Percentiles rank a stretch among this genome's conserved stretches.
Conservation (phyloP, 2,329 filamentous ascomycete species). For the Aspergillus sp. region DNA sequence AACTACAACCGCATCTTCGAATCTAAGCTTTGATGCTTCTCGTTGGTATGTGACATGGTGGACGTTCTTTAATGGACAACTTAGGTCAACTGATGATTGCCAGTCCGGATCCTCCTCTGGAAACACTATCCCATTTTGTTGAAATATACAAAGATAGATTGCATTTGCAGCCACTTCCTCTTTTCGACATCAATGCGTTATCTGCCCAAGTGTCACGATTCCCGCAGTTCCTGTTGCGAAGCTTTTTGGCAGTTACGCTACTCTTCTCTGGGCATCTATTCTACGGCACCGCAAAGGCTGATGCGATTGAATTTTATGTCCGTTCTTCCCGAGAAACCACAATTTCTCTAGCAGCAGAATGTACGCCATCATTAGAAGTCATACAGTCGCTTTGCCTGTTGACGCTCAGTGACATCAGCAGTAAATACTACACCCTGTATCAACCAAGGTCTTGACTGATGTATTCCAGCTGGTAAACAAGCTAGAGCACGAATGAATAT, state of each 20-base stretch:
- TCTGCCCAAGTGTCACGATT: neutral
- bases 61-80: too few species aligned
- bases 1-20: neutral
- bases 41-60: neutral
- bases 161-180: slow-evolving; percentile 4
- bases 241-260: slow-evolving; percentile 2
- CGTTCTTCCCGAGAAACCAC: slow-evolving; percentile 1
- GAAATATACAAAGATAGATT: slow-evolving; percentile 1
- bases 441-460: neutral
- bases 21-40: neutral
- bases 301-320: slow-evolving; percentile 2
- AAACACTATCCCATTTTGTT: neutral
- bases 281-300: neutral
- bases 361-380: neutral
- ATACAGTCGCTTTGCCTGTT: slow-evolving; percentile 5
- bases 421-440: neutral
- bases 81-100: neutral
- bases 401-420: neutral
- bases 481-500: slow-evolving; percentile 5
- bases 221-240: neutral
- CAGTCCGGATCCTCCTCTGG: neutral
- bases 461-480: neutral
- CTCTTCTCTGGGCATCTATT: slow-evolving; percentile 2
- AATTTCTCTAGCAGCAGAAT: slow-evolving; percentile 1
- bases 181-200: neutral